Evolutionary conservation across 2,329 filamentous ascomycete genomes (phyloP).

Genomic region (Dactylellina parvicollis): DNA sequence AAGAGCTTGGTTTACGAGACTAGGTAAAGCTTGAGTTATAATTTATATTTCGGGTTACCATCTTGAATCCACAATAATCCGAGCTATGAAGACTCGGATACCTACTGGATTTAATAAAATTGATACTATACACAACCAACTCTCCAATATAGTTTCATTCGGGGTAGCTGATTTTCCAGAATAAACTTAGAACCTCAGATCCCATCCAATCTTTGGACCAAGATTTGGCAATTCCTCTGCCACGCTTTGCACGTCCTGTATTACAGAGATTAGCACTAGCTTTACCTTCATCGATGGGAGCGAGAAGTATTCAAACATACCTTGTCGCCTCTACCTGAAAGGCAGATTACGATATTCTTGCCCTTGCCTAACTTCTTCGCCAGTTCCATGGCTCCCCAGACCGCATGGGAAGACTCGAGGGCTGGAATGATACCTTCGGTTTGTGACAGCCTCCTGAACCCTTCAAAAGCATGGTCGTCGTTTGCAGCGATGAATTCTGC

Average conservation of each 20-base stretch:
- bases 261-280: slow-evolving; percentile 6
- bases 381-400: slow-evolving; percentile 87
- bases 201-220: slow-evolving; percentile 79
- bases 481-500: slow-evolving; percentile 91
- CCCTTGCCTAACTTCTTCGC: slow-evolving; percentile 91
- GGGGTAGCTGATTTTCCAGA: too few relatives aligned
- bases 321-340: slow-evolving; percentile 94
- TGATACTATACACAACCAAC: too few relatives aligned
- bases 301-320: slow-evolving; percentile 18
- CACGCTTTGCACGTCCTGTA: slow-evolving; percentile 88
- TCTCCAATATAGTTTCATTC: too few relatives aligned
- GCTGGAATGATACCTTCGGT: slow-evolving; percentile 97
- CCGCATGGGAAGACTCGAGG: slow-evolving; percentile 89
- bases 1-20: too few relatives aligned
- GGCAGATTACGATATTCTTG: slow-evolving; percentile 90
- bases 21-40: too few relatives aligned
- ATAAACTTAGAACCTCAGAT: slow-evolving; percentile 56
- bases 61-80: too few relatives aligned
- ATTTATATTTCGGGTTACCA: too few relatives aligned
- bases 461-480: slow-evolving; percentile 86
- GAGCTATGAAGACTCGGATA: not conserved
- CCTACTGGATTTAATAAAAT: slow-evolving; percentile 7
- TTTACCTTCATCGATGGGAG: not conserved
- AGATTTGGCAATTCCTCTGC: slow-evolving; percentile 90
- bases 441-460: slow-evolving; percentile 84